Conservation (phyloP, 257 asterid genomes). For the Vinca minor region DNA sequence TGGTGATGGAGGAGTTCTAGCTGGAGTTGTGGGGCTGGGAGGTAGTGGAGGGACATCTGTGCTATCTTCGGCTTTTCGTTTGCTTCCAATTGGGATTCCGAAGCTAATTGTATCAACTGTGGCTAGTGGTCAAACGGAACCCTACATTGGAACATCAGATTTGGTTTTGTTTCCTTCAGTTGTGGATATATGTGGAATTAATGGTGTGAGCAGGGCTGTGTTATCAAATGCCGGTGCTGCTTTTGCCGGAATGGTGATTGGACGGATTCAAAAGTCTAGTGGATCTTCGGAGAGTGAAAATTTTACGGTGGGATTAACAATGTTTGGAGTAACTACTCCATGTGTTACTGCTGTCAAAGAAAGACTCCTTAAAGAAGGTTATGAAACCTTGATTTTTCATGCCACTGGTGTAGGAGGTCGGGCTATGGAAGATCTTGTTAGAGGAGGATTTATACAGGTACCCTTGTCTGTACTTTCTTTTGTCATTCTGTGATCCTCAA, state of each 20-base stretch:
- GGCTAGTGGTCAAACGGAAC: conserved; percentile 90
- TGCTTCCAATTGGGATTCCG: conserved; percentile 81
- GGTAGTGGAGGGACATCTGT: conserved; percentile 97
- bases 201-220: conserved; percentile 65
- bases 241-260: conserved; percentile 83
- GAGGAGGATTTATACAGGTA: conserved; percentile 86
- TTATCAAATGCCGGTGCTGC: conserved; percentile 79
- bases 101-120: conserved; percentile 79
- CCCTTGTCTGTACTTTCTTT: neutral
- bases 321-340: conserved; percentile 95
- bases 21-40: conserved; percentile 88
- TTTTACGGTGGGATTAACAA: conserved; percentile 78
- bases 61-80: conserved; percentile 68
- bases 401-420: conserved; percentile 99
- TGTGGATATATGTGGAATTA: conserved; percentile 92
- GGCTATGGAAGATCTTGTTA: conserved; percentile 97
- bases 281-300: conserved; percentile 27
- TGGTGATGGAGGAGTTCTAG: conserved; percentile 33
- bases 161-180: conserved; percentile 89
- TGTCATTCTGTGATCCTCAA: neutral
- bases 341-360: conserved; percentile 80
- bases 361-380: conserved; percentile 72
- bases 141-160: conserved; percentile 91
- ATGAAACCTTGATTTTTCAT: conserved; percentile 74
- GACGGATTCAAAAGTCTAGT: conserved; percentile 32